These are phyloP conservation scores for Neurospora sp. DNA, from an alignment of 495 filamentous ascomycete genomes.

Conservation along the genomic window DNA sequence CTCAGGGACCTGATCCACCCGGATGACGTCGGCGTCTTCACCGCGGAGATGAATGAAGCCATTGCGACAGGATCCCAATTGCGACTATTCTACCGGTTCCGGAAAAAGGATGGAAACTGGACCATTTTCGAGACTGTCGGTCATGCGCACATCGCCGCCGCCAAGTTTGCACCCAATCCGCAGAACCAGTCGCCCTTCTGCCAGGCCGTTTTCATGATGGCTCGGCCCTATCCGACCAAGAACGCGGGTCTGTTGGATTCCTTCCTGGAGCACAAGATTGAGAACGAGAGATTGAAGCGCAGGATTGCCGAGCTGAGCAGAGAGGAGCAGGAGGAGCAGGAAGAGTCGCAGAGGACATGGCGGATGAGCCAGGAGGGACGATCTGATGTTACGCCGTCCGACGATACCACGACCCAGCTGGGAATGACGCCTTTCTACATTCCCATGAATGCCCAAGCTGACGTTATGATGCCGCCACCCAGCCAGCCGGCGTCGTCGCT, in stretches of 20 bases:
- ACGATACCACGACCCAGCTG: slow-evolving; percentile 23
- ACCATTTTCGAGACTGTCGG: slow-evolving; percentile 82
- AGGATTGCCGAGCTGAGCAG: slow-evolving; percentile 74
- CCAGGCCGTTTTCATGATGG: slow-evolving; percentile 88
- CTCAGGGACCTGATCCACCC: slow-evolving; percentile 75
- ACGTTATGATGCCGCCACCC: slow-evolving; percentile 55
- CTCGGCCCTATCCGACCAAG: slow-evolving; percentile 81
- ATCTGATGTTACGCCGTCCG: slow-evolving; percentile 45
- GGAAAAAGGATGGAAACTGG: slow-evolving; percentile 61
- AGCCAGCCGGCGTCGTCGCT: slow-evolving; percentile 48
- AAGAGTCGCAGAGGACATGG: slow-evolving; percentile 42
- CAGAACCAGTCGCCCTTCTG: slow-evolving; percentile 59
- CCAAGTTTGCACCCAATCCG: slow-evolving; percentile 51
- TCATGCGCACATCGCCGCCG: slow-evolving; percentile 78
- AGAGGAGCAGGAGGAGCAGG: slow-evolving; percentile 74
- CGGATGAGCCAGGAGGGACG: slow-evolving; percentile 41
- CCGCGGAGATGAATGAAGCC: slow-evolving; percentile 82
- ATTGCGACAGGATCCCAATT: slow-evolving; percentile 72
- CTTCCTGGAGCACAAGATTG: slow-evolving; percentile 94
- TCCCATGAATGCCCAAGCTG: slow-evolving; percentile 14
- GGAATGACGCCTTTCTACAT: slow-evolving; percentile 7
- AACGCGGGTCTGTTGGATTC: slow-evolving; percentile 80
- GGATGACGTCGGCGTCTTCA: slow-evolving; percentile 78
- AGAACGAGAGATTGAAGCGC: slow-evolving; percentile 80
- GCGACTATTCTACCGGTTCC: slow-evolving; percentile 83